A percentile compares a stretch with the other conserved stretches of the same genome.
Evolutionary conservation across 139 green algal genomes (phyloP).

Genomic region (Klebsormidium nitens): DNA sequence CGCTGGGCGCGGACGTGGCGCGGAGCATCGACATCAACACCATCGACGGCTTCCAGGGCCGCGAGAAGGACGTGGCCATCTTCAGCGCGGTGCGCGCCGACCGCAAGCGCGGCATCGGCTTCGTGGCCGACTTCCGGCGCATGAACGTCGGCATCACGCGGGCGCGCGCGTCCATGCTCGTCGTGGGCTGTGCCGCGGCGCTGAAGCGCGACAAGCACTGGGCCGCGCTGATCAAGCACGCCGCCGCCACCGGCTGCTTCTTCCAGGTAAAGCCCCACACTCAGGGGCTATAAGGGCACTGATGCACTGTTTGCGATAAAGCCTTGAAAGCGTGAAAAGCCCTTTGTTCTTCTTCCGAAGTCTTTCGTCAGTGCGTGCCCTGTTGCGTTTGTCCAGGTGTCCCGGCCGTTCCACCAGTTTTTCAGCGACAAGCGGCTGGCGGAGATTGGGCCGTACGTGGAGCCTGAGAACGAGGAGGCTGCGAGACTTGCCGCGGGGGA

Average conservation of each 20-base stretch:
- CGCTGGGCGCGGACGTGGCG: slow-evolving; percentile 53
- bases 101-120: slow-evolving; percentile 27
- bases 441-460: slow-evolving; percentile 1
- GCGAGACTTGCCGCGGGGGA: background rate
- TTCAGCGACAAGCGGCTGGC: slow-evolving; percentile 26
- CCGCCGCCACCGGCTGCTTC: slow-evolving; percentile 22
- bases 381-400: slow-evolving; percentile 10
- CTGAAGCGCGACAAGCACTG: slow-evolving; percentile 56
- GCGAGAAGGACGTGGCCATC: slow-evolving; percentile 85
- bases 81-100: slow-evolving; percentile 65
- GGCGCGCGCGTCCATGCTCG: slow-evolving; percentile 66
- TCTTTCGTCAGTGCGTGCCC: background rate
- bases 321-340: background rate
- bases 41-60: slow-evolving; percentile 88
- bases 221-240: slow-evolving; percentile 43
- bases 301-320: background rate
- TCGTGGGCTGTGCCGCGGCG: slow-evolving; percentile 56
- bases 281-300: background rate
- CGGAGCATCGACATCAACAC: slow-evolving; percentile 84
- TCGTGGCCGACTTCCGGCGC: slow-evolving; percentile 71
- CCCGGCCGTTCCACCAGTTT: slow-evolving; percentile 10
- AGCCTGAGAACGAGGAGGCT: slow-evolving; percentile 5
- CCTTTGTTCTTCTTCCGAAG: background rate
- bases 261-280: slow-evolving; percentile 13
- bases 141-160: slow-evolving; percentile 89